Evolutionary conservation across 2,329 filamentous ascomycete species (phyloP), one percentile per base, ranked within the genome.

Genomic region (Fusarium lateritium): DNA sequence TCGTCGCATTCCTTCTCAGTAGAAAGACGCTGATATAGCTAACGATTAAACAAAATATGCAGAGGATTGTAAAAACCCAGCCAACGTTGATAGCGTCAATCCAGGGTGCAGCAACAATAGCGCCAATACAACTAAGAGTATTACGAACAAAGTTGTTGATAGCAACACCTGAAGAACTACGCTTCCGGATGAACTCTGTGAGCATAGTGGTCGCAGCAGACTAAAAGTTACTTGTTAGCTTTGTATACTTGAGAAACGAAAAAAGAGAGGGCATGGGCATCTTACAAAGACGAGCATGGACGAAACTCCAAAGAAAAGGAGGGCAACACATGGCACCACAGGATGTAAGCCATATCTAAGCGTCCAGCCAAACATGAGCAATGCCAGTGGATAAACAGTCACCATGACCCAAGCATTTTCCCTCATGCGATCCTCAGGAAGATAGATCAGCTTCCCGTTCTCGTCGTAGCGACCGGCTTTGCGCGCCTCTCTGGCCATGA

Each of bases 91-190:
- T 91, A 4, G 84, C 90, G 19, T 85, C 76, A 55, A 95, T 91
- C 56, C 93, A 83, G 1, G 93, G 92, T 64, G 91, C 86, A 0
- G 91, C 88, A 19, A 94, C 86, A 33, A 94, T 78, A 43, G 86
- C 86, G 11, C 91, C 92, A 2, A 93, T 84, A 65, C 91, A 94
- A 50, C 87, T 89, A 72, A 94, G 90, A 39, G 94, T 92, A 72
- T 95, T 96, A 47, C 93, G 83, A 52, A 93, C 84, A 73, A 95
- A 93, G 76, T 95, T 95, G 78, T 95, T 94, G 43, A 94, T 83
- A 1, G 93, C 93, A 5, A 95, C 91, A 2, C 92, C 92, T 13
- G 87, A 87, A 6, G 89, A 92, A 50, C 90, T 91, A 66, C 86
- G 85, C 42, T 88, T 85, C 15, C 92, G 92, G 84, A 95, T 91